Evolutionary conservation across 106 monocot species (phyloP), one percentile per base, ranked within the genome.

Genomic region (Chionographis japonica): DNA sequence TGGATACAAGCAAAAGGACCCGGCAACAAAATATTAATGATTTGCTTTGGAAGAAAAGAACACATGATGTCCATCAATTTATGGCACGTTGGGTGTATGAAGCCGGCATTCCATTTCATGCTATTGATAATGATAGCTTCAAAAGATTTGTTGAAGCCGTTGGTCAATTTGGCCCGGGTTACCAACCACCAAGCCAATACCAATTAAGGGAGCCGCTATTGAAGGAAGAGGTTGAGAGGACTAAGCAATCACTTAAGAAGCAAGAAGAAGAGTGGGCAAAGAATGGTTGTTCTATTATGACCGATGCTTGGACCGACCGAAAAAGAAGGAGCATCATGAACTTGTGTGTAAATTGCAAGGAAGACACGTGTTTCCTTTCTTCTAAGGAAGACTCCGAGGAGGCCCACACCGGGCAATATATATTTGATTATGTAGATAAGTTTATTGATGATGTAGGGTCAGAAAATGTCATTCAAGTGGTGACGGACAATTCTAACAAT

Each of bases 251-350:
- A 55, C 55, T 55, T 14, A 14, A 55, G 55, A 55, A 55, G 55
- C 55, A 55, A 3, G 13, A 15, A 17, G 16, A 55, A 14, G 13
- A 55, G 55, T 55, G n/a, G n/a, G n/a, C n/a, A n/a, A n/a, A n/a
- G n/a, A n/a, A n/a, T n/a, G n/a, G n/a, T n/a, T n/a, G n/a, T 55
- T 55, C 55, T 7, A 55, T 55, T 17, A 55, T 55, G 55, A 55
- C 55, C 16, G 55, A 55, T 55, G 55, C 55, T 15, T 55, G 55
- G 55, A 55, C n/a, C 13, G 16, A 17, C 12, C 55, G 15, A n/a
- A n/a, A n/a, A 55, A 55, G 12, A 14, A 7, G 55, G 55, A 56
- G 55, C 55, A 55, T 55, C 4, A 55, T 55, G 55, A 55, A 55
- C 13, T 55, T 55, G 55, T 55, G 55, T 17, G 16, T 55, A 15